Evolutionary conservation across 768 basidiomycete species (phyloP), one percentile per base, ranked within the genome.

Genomic region (Suillus sp.): DNA sequence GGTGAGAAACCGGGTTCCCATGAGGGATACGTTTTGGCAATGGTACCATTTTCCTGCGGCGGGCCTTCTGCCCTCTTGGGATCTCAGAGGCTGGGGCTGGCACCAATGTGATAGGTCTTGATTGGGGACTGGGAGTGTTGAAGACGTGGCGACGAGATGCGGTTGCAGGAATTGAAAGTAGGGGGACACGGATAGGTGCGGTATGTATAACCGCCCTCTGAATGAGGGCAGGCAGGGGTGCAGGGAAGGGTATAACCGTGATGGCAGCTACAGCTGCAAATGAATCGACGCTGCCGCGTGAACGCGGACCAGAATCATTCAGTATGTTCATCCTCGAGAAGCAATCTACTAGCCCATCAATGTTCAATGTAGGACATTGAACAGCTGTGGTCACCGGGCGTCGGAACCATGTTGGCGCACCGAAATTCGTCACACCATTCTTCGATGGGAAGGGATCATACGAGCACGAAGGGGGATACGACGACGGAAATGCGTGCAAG

Each of bases 21-120:
- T 66, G 62, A 11, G 72, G 74, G 2, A 67, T 64, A n/a, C 75
- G 72, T 50, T 61, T 72, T 9, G 74, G 75, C 53, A 74, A 63
- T 11, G 64, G 66, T 20, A 70, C 67, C 27, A 68, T 58, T 63
- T 76, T 74, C 25, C 60, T 55, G 51, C 42, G 65, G 18, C 18
- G 25, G 13, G 16, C 10, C 4, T 20, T 42, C 30, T 45, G 54
- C 9, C 37, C 37, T 43, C 0, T n/a, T 20, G 38, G 27, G 2
- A 18, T 56, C 9, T 63, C 64, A 1, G 40, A 30, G 1, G 18
- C 3, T 18, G 64, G 67, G 1, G 18, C 6, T 10, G 64, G 67
- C 1, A 68, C 25, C 4, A 68, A 67, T 18, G 70, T 71, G 7
- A 59, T 42, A 30, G 62, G 67, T n/a, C 64, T 61, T 14, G 62